phyloP scores from a whole-genome alignment of 352 stramenopile species.

The Blastocystis sp. region DNA sequence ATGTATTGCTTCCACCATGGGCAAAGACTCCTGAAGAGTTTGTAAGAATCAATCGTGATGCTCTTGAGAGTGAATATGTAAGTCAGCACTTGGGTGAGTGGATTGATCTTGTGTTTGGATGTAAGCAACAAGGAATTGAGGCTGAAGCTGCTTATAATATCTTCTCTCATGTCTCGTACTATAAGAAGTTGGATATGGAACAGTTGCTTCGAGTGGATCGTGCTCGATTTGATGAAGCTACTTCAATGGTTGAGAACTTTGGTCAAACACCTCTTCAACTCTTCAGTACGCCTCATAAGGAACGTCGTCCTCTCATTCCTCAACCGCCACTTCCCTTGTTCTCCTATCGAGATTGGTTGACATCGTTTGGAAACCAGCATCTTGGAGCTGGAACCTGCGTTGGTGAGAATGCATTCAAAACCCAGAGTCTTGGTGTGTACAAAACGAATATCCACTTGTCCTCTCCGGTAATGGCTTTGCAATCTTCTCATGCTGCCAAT shows the following conservation, averaged over 20 bases:
- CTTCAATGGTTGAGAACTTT: slow-evolving; percentile 84
- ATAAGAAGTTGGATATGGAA: slow-evolving; percentile 92
- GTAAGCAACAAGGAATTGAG: slow-evolving; percentile 75
- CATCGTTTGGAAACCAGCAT: not conserved
- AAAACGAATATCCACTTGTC: slow-evolving; percentile 44
- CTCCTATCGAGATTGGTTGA: slow-evolving; percentile 51
- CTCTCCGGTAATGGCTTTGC: not conserved
- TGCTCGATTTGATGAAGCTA: slow-evolving; percentile 83
- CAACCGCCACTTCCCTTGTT: slow-evolving; percentile 33
- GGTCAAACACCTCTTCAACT: slow-evolving; percentile 73
- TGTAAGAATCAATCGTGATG: slow-evolving; percentile 83
- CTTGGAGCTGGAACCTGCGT: not conserved
- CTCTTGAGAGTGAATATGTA: slow-evolving; percentile 88
- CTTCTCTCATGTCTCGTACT: slow-evolving; percentile 96
- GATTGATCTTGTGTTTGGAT: slow-evolving; percentile 97
- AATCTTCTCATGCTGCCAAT: not conserved
- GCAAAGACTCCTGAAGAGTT: slow-evolving; percentile 84
- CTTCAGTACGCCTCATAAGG: slow-evolving; percentile 38
- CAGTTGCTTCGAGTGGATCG: slow-evolving; percentile 76
- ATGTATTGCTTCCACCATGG: slow-evolving; percentile 93
- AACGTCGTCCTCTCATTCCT: not conserved
- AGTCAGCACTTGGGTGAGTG: slow-evolving; percentile 85
- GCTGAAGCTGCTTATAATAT: slow-evolving; percentile 83
- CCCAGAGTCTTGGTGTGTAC: slow-evolving; percentile 23
- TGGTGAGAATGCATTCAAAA: not conserved